Evolutionary conservation across 805 yeast species (phyloP), one percentile per base, ranked within the genome.

Genomic region (Zygoascus bituminiphila): DNA sequence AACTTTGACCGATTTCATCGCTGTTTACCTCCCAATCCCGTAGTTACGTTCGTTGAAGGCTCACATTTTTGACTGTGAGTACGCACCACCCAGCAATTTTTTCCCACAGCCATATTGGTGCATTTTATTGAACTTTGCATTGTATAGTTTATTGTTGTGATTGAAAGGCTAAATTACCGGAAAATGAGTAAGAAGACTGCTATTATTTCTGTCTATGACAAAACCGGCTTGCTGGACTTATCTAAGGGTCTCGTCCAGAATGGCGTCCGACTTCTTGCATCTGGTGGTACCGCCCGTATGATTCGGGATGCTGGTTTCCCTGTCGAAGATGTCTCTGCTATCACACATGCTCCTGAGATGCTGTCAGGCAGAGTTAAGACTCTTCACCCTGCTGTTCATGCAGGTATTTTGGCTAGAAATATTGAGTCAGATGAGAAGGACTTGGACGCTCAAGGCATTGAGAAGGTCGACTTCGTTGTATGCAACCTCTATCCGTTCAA

Each of bases 321-420:
- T 41, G 98, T 93, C 15, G 96, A 91, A 17, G 98, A 93, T 63
- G 96, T 93, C 37, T 82, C 94, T 37, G 67, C 93, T 51, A 88
- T 93, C 66, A 93, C 98, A 33, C 96, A 93, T 64, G 98, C 98
- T 37, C 98, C 98, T 46, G 98, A 93, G 71, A 93, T 93, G 96
- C 76, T 93, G 58, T 96, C 97, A 54, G 98, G 98, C 56, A 80
- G 98, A 71, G 98, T 93, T 60, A 93, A 93, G 75, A 93, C 98
- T 51, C 76, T 93, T 61, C 98, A 93, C 67, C 98, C 98, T 37
- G 98, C 98, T 25, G 96, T 93, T 53, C 98, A 93, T 68, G 98
- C 96, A 61, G 72, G 73, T 64, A 93, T 93, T 62, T 77, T 93
- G 58, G 98, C 98, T 46, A 81, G 98, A 73, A 79, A 93, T 71